Evolutionary conservation across 139 green algal genomes (phyloP), one percentile per base, ranked within the genome.

Genomic region (Tetradesmus obliquus): DNA sequence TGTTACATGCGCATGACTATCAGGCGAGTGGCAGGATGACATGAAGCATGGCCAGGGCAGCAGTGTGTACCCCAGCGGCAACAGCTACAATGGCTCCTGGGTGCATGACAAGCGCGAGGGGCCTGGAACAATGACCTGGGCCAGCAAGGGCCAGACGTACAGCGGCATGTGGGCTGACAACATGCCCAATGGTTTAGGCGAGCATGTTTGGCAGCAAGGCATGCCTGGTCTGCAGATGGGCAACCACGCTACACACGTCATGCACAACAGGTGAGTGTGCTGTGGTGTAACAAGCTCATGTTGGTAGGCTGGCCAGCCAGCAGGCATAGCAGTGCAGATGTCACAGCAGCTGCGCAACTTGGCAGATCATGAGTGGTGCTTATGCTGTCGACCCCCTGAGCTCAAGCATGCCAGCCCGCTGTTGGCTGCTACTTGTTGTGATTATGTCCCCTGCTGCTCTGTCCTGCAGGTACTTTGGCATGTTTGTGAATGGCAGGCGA

Each of bases 31-130:
- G 96, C 13, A 93, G 54, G 60, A 91, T 12, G 95, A 96, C 86
- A 92, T 93, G 90, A 97, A 97, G 91, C 91, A 95, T 58, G 95
- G 95, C 82, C 80, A 93, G 9, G 95, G 95, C 54, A 89, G 90
- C 62, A 96, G 95, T 90, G 86, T 88, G 55, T 97, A 97, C 86
- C 90, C 91, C 22, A 95, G 94, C 55, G 95, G 94, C 20, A 92
- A 96, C 87, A 55, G 92, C 82, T 97, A 97, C 91, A 91, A 93
- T 45, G 95, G 95, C 9, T 72, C 91, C 58, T 97, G 95, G 94
- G 58, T 86, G 5, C 32, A 88, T 12, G 95, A 95, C 89, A 55
- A 91, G 55, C 96, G 96, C 82, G 51, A 94, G 22, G 96, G 96
- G 0, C 55, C 83, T 8, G 96, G 96, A 71, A 93, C 87, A 20